phyloP scores from a whole-genome alignment of 169 alveolate species.

The Plasmodium adleri region DNA sequence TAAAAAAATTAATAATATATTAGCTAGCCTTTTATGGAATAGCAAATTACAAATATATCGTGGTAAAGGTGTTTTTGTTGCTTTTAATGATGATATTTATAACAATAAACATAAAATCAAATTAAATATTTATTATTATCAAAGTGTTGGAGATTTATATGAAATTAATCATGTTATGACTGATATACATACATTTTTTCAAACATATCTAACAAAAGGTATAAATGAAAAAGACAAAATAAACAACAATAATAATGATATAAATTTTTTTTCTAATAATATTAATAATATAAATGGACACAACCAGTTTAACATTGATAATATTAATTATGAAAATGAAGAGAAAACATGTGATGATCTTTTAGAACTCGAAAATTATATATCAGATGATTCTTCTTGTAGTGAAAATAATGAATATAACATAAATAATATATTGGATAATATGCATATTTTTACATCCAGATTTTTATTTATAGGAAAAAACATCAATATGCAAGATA shows the following conservation, averaged over 20 bases:
- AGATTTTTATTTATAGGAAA: constrained; percentile 75
- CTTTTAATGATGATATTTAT: constrained; percentile 72
- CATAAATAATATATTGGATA: constrained; percentile 27
- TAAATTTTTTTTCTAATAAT: not conserved
- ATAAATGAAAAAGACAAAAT: not conserved
- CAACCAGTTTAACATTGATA: not conserved
- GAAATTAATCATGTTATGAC: constrained; percentile 53
- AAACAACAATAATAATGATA: not conserved
- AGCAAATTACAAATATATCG: constrained; percentile 34
- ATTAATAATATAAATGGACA: not conserved
- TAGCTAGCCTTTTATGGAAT: constrained; percentile 56
- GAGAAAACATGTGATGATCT: not conserved
- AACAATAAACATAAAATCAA: constrained; percentile 36
- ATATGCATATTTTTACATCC: constrained; percentile 16
- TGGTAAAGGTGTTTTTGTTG: constrained; percentile 74
- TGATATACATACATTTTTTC: constrained; percentile 61
- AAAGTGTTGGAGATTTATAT: constrained; percentile 72
- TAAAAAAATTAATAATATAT: constrained; percentile 53
- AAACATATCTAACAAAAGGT: not conserved
- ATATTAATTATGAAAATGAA: not conserved
- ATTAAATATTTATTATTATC: constrained; percentile 69
- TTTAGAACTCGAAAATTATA: constrained; percentile 23
- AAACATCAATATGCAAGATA: constrained; percentile 33
- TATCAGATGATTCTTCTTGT: constrained; percentile 44
- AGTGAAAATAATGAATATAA: constrained; percentile 44